phyloP scores from a whole-genome alignment of 169 alveolate species.

The Eimeria praecox region DNA sequence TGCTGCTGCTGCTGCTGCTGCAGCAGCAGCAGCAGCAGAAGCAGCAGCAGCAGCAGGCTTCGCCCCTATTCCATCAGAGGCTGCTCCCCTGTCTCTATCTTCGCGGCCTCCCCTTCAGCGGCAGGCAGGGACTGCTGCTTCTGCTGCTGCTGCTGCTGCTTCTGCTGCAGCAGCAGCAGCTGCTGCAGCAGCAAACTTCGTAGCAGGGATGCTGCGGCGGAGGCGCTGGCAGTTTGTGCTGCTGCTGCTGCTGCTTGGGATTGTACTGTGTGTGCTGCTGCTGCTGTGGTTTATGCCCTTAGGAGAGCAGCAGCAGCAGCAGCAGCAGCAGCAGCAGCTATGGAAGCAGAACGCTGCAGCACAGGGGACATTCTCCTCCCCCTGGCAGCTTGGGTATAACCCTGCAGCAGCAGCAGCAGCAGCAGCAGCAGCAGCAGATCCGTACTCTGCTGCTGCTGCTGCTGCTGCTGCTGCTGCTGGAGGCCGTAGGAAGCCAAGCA shows the following conservation, averaged over 20 bases:
- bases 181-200: slow-evolving; percentile 4
- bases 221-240: background rate
- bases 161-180: slow-evolving; percentile 59
- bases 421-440: slow-evolving; percentile 22
- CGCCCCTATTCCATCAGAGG: background rate
- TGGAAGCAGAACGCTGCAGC: background rate
- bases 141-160: slow-evolving; percentile 4
- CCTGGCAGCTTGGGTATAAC: background rate
- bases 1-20: slow-evolving; percentile 62
- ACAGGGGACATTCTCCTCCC: background rate
- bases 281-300: background rate
- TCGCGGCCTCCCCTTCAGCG: background rate
- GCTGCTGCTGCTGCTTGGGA: background rate
- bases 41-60: background rate
- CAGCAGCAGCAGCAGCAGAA: slow-evolving; percentile 14
- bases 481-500: background rate
- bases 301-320: background rate
- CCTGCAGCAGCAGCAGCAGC: slow-evolving; percentile 31
- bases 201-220: background rate
- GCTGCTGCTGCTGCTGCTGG: background rate
- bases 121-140: background rate
- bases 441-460: background rate
- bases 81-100: background rate
- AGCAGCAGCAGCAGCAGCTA: slow-evolving; percentile 26
- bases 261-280: background rate